A percentile compares a stretch with the other conserved stretches of the same genome.
These are phyloP conservation scores for Hygrophoropsis aurantiaca DNA, from an alignment of 768 basidiomycete species.

Conservation along the genomic window DNA sequence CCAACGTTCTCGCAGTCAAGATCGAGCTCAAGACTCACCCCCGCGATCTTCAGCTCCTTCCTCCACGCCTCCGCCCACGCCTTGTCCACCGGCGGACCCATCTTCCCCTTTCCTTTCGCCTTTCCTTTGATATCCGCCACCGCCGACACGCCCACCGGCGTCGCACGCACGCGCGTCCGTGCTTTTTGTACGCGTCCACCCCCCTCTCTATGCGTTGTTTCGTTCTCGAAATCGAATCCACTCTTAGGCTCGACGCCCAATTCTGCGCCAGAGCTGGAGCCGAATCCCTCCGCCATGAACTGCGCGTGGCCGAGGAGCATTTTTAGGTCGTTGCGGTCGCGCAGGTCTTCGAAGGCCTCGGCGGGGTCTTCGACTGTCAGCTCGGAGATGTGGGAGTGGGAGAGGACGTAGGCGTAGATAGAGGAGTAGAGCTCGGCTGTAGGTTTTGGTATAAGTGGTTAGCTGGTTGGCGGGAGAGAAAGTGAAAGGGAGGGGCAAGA, in stretches of 20 bases:
- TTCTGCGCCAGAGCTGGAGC: background rate
- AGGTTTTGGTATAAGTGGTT: background rate
- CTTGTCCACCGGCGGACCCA: conserved; percentile 78
- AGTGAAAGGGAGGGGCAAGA: conserved; percentile 1
- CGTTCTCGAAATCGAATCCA: conserved; percentile 2
- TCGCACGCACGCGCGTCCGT: conserved; percentile 36
- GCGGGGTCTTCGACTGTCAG: conserved; percentile 97
- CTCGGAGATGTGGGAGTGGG: conserved; percentile 74
- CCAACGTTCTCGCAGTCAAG: background rate
- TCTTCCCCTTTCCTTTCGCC: conserved; percentile 46
- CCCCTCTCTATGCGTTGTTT: conserved; percentile 29
- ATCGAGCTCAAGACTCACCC: conserved; percentile 45
- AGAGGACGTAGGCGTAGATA: conserved; percentile 74
- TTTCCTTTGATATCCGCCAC: too few species aligned
- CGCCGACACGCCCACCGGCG: conserved; percentile 21
- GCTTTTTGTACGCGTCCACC: conserved; percentile 44
- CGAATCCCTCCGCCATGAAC: conserved; percentile 73
- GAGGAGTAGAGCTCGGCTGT: conserved; percentile 85
- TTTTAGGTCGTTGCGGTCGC: conserved; percentile 87
- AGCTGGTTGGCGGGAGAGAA: background rate
- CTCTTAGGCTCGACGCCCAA: background rate
- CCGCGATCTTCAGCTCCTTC: conserved; percentile 84
- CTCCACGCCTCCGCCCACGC: conserved; percentile 80
- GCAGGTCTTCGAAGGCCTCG: conserved; percentile 94
- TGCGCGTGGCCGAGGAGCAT: conserved; percentile 65